Evolutionary conservation across 2,329 filamentous ascomycete genomes (phyloP).

Genomic region (Drechslerella stenobrocha): DNA sequence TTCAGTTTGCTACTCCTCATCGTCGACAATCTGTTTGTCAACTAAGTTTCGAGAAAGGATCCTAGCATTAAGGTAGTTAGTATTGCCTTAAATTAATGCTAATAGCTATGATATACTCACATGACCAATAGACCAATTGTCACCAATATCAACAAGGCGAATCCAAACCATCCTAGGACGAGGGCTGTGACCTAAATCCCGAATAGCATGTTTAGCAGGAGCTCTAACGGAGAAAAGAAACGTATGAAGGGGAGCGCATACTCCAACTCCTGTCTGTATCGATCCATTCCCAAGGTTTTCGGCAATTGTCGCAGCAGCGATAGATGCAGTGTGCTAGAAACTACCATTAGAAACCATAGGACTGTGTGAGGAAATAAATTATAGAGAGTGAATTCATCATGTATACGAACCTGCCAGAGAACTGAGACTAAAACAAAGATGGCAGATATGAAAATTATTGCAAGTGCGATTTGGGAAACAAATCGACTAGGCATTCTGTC

Average conservation of each 20-base stretch:
- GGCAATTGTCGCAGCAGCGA: constrained; percentile 89
- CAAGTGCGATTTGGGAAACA: constrained; percentile 88
- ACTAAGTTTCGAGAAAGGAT: constrained; percentile 43
- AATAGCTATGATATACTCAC: constrained; percentile 55
- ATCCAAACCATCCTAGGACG: constrained; percentile 97
- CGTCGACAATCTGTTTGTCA: constrained; percentile 45
- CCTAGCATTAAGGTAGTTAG: constrained; percentile 15
- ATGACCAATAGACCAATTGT: constrained; percentile 94
- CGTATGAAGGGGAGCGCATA: constrained; percentile 54
- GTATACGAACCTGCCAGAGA: constrained; percentile 66
- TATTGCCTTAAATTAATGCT: neutral
- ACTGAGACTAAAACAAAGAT: constrained; percentile 75
- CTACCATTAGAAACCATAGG: neutral
- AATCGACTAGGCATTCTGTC: constrained; percentile 85
- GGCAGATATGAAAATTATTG: constrained; percentile 80
- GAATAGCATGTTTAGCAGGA: neutral
- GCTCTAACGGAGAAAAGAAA: neutral
- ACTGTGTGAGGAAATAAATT: neutral
- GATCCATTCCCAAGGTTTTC: constrained; percentile 90
- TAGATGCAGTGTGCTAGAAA: constrained; percentile 79
- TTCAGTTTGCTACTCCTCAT: constrained; percentile 22
- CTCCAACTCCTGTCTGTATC: constrained; percentile 84
- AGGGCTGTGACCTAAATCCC: constrained; percentile 67
- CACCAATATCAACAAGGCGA: constrained; percentile 88
- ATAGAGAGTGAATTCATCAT: neutral